A percentile compares a stretch with the other conserved stretches of the same genome.
phyloP scores from a whole-genome alignment of 148 eudicot genomes.

The Vaccinium macrocarpon region DNA sequence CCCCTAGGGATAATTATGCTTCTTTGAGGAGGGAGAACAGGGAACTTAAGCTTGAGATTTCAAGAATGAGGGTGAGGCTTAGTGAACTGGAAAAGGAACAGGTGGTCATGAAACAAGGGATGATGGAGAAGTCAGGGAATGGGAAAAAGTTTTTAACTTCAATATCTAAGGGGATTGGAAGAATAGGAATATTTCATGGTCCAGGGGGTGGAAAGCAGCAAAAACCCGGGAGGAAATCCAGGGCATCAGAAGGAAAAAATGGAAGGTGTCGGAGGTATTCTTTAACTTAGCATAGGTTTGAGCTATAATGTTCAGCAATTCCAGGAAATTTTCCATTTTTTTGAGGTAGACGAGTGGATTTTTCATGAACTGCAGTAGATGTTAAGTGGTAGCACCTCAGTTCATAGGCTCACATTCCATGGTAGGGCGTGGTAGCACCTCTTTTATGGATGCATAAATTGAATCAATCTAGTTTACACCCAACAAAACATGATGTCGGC shows the following conservation, averaged over 20 bases:
- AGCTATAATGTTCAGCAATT: background rate
- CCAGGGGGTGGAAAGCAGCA: slow-evolving; percentile 40
- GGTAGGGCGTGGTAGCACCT: background rate
- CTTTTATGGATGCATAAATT: background rate
- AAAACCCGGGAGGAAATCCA: slow-evolving; percentile 39
- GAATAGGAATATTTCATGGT: slow-evolving; percentile 44
- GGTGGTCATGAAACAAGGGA: slow-evolving; percentile 67
- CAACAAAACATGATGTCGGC: background rate
- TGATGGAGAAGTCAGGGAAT: slow-evolving; percentile 50
- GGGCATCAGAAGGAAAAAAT: slow-evolving; percentile 28
- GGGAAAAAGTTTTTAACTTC: slow-evolving; percentile 55
- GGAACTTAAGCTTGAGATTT: slow-evolving; percentile 71
- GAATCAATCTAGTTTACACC: slow-evolving; percentile 5
- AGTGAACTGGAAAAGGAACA: slow-evolving; percentile 79
- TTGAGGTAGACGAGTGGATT: background rate
- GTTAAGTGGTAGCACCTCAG: background rate
- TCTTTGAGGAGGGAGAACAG: slow-evolving; percentile 73
- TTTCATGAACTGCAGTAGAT: background rate
- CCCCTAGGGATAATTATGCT: slow-evolving; percentile 73
- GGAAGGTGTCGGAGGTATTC: slow-evolving; percentile 53
- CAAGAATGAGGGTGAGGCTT: slow-evolving; percentile 75
- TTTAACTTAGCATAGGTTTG: slow-evolving; percentile 33
- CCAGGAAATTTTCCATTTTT: background rate
- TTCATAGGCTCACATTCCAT: background rate
- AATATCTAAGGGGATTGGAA: slow-evolving; percentile 53